phyloP scores from a whole-genome alignment of 169 alveolate genomes.

The Plasmodium malariae region DNA sequence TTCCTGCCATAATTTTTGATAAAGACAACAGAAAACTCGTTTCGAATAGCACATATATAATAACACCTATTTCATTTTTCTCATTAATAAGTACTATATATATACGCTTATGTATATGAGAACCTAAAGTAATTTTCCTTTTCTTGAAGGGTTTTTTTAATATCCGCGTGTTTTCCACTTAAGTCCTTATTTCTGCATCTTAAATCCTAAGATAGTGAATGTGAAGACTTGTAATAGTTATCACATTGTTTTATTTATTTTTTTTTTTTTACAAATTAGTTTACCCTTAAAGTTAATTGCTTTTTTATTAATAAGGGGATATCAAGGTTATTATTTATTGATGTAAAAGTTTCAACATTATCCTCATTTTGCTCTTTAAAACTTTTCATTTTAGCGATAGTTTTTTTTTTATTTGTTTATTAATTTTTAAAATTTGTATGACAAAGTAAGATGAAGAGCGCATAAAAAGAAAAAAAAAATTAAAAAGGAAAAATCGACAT shows the following conservation, averaged over 20 bases:
- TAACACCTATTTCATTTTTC: neutral
- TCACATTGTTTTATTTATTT: neutral
- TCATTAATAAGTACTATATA: neutral
- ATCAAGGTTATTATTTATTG: slow-evolving; percentile 62
- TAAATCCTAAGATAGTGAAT: slow-evolving; percentile 25
- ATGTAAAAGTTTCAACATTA: slow-evolving; percentile 34
- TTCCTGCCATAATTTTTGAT: neutral
- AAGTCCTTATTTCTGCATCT: slow-evolving; percentile 59
- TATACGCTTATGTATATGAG: neutral
- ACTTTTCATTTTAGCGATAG: slow-evolving; percentile 54
- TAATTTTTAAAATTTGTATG: neutral
- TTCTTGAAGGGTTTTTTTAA: slow-evolving; percentile 41
- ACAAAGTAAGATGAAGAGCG: neutral
- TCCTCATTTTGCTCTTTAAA: slow-evolving; percentile 13
- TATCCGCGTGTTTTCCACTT: slow-evolving; percentile 56
- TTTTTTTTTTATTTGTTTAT: neutral
- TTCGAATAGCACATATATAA: neutral
- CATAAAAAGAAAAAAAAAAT: neutral
- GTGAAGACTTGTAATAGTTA: neutral
- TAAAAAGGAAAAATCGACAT: neutral
- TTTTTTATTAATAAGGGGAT: slow-evolving; percentile 67
- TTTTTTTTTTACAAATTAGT: neutral
- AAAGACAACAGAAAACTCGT: neutral
- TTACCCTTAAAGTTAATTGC: slow-evolving; percentile 65
- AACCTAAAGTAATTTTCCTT: slow-evolving; percentile 63